phyloP scores from a whole-genome alignment of 2,329 filamentous ascomycete genomes.

The Aspergillus brasiliensis region DNA sequence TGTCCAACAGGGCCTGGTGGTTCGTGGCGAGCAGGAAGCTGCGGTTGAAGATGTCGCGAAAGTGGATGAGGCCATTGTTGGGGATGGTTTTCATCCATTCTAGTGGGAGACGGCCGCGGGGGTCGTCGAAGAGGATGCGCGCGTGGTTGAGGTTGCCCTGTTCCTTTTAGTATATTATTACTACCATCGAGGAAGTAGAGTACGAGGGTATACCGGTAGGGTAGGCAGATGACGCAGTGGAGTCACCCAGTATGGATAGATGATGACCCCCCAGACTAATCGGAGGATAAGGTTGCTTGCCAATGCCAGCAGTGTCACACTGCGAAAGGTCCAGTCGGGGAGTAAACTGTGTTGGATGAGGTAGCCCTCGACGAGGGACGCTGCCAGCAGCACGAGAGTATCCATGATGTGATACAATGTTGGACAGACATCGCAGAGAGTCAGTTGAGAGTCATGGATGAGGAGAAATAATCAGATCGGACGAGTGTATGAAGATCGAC shows the following conservation, averaged over 20 bases:
- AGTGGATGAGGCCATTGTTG: slow-evolving; percentile 59
- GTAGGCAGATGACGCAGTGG: slow-evolving; percentile 55
- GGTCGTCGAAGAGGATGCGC: slow-evolving; percentile 36
- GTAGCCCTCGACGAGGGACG: slow-evolving; percentile 33
- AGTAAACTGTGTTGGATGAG: slow-evolving; percentile 32
- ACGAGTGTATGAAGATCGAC: neutral
- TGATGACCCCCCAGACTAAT: slow-evolving; percentile 42
- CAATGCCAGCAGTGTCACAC: slow-evolving; percentile 23
- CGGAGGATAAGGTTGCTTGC: slow-evolving; percentile 29
- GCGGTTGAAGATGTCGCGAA: slow-evolving; percentile 51
- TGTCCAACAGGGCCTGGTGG: slow-evolving; percentile 50
- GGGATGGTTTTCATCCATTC: slow-evolving; percentile 56
- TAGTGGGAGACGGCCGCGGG: slow-evolving; percentile 33
- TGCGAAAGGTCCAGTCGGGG: slow-evolving; percentile 27
- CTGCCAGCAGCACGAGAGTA: slow-evolving; percentile 1
- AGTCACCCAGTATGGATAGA: slow-evolving; percentile 55
- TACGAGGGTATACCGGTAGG: slow-evolving; percentile 36
- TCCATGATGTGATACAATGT: neutral
- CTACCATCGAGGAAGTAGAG: neutral
- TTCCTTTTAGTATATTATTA: slow-evolving; percentile 2
- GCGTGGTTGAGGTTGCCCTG: slow-evolving; percentile 31
- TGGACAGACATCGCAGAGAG: neutral
- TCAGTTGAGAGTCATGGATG: neutral
- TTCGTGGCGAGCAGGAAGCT: slow-evolving; percentile 35
- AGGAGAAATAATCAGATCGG: neutral